These are phyloP conservation scores for Hymenoscyphus fructigenus DNA, from an alignment of 2,329 filamentous ascomycete species.

Conservation along the genomic window DNA sequence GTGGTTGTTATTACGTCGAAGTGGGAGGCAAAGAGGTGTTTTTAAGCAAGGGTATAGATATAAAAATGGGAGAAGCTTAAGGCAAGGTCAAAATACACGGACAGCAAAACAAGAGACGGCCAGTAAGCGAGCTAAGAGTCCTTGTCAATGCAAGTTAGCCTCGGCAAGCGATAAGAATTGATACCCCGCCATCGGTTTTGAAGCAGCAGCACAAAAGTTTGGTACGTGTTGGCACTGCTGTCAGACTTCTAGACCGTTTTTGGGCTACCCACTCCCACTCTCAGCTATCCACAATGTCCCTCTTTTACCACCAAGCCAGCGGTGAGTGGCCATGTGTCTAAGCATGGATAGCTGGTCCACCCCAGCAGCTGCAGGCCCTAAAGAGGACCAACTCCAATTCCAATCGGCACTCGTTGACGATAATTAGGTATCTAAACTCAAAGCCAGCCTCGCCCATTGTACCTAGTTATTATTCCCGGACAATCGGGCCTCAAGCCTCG, in stretches of 20 bases:
- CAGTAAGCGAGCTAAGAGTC: neutral
- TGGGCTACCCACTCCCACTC: neutral
- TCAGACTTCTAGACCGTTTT: too few relatives aligned
- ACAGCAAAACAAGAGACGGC: neutral
- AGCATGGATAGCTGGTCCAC: too few relatives aligned
- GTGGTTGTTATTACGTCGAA: neutral
- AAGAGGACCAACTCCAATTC: too few relatives aligned
- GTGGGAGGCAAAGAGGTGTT: neutral
- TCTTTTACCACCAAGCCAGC: too few relatives aligned
- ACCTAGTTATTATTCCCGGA: neutral
- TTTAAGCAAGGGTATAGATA: neutral
- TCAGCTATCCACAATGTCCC: neutral
- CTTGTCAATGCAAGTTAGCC: neutral
- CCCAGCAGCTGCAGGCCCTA: too few relatives aligned
- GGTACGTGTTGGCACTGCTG: too few relatives aligned
- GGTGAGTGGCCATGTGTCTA: too few relatives aligned
- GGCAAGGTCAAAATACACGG: too few relatives aligned
- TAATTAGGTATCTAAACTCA: neutral
- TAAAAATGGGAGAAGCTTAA: neutral
- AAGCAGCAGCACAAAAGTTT: neutral
- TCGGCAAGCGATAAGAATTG: conserved; percentile 2
- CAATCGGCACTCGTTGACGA: neutral
- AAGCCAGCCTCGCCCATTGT: neutral
- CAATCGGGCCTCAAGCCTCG: too few relatives aligned
- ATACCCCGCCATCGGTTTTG: neutral